phyloP scores from a whole-genome alignment of 352 stramenopile species.

The Phytopythium sindhum region DNA sequence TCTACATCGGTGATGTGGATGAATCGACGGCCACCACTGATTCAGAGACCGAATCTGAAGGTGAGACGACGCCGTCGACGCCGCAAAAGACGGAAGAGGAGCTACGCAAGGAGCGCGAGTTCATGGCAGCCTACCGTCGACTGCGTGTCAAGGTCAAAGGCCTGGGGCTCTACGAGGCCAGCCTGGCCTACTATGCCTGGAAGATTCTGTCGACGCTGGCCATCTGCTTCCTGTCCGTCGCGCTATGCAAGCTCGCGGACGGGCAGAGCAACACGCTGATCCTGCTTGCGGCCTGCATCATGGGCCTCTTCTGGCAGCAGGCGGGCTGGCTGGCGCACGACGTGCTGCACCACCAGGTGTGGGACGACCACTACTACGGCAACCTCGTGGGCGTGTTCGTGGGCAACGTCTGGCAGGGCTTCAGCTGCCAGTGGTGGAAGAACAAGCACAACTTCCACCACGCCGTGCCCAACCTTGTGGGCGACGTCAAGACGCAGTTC shows the following conservation, averaged over 20 bases:
- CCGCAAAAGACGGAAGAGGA: constrained; percentile 49
- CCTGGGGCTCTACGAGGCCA: constrained; percentile 94
- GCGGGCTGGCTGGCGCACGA: constrained; percentile 97
- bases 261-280: constrained; percentile 71
- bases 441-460: constrained; percentile 99
- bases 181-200: constrained; percentile 92
- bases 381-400: constrained; percentile 93
- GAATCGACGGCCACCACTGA: constrained; percentile 37
- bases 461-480: constrained; percentile 96
- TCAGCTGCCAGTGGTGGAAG: constrained; percentile 97
- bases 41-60: constrained; percentile 10
- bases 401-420: constrained; percentile 97
- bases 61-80: constrained; percentile 4
- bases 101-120: constrained; percentile 72
- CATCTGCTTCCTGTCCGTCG: constrained; percentile 83
- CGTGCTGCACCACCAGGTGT: constrained; percentile 98
- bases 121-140: constrained; percentile 95
- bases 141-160: constrained; percentile 93
- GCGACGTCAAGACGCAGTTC: constrained; percentile 72
- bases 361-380: constrained; percentile 91
- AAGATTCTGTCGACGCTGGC: constrained; percentile 93
- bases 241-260: constrained; percentile 88
- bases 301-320: constrained; percentile 99
- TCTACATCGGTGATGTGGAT: constrained; percentile 97
- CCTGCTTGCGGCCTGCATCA: constrained; percentile 88